Conservation (phyloP, 2,329 filamentous ascomycete genomes). For the Diaporthe ilicicola region DNA sequence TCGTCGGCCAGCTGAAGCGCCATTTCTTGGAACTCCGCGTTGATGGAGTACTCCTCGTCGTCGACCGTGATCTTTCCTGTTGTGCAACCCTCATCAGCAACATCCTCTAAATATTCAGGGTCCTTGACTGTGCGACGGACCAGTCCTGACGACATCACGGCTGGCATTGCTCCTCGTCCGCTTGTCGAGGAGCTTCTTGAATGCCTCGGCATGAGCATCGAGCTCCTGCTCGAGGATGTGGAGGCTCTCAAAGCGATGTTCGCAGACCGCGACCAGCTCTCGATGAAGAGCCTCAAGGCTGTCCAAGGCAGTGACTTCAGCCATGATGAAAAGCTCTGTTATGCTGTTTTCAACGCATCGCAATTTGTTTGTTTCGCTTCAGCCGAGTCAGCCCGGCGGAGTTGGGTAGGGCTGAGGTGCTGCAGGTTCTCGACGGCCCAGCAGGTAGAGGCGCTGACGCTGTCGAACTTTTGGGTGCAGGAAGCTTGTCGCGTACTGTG, state of each 20-base stretch:
- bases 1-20: conserved; percentile 85
- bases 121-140: conserved; percentile 49
- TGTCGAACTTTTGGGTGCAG: conserved; percentile 24
- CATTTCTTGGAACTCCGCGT: conserved; percentile 86
- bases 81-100: conserved; percentile 29
- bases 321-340: conserved; percentile 61
- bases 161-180: conserved; percentile 78
- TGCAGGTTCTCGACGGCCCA: conserved; percentile 22
- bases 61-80: conserved; percentile 79
- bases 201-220: conserved; percentile 70
- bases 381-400: neutral
- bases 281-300: conserved; percentile 85
- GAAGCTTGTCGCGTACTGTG: conserved; percentile 27
- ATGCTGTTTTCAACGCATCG: conserved; percentile 28
- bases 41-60: conserved; percentile 80
- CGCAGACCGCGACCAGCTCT: conserved; percentile 80
- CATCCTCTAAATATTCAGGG: conserved; percentile 30
- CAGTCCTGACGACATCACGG: conserved; percentile 73
- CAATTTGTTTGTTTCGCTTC: conserved; percentile 1
- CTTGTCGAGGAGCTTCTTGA: conserved; percentile 78
- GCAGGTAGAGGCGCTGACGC: conserved; percentile 7
- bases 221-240: conserved; percentile 77
- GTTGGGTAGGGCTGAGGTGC: conserved; percentile 16
- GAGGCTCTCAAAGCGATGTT: conserved; percentile 68
- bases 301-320: conserved; percentile 76